Base-by-base conservation (phyloP, 1,284 basidiomycete species). In the Neolentinus lepideus region DNA sequence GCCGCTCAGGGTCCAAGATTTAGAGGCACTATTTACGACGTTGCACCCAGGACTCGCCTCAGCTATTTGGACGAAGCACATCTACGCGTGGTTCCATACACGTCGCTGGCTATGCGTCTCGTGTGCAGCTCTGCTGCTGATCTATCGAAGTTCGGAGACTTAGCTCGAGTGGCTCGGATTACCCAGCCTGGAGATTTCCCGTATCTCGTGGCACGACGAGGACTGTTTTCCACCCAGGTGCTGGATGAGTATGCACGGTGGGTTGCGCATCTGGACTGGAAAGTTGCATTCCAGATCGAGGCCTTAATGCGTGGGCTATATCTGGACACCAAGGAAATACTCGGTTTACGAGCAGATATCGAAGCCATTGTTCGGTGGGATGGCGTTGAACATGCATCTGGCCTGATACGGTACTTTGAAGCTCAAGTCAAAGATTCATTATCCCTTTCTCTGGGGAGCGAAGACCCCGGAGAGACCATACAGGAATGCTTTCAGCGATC, bases 231-330 rank as follows among this genome's bases (percentile, higher is more conserved):
- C 6, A 24, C 56, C 3, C 22, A 48, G 6, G 64, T 65, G 14
- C 56, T 79, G 48, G 47, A 64, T 2, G 53, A 63, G 25, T 64
- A 77, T 25, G 54, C 67, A 16, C 27, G 12, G 1, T 72, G 71
- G 65, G 61, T 78, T 50, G 60, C 58, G n/a, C 55, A 48, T 24
- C 62, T 81, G 2, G 62, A 71, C 22, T 80, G 77, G 74, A 60
- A 60, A 52, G 68, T 81, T 29, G 72, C 78, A 3, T 82, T 80
- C 60, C 80, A 83, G 60, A 62, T 81, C 21, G 73, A 79, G 58
- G 67, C 71, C 0, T 63, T 83, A 4, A 56, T 78, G 3, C 70
- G 67, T 24, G 69, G 65, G 46, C 58, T 70, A 31, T 52, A 62
- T 22, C 64, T 80, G 38, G 76, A 79, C 60, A 65, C 72, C 22